These are phyloP conservation scores for Talaromyces albobiverticillius DNA, from an alignment of 2,329 filamentous ascomycete genomes.

Conservation along the genomic window DNA sequence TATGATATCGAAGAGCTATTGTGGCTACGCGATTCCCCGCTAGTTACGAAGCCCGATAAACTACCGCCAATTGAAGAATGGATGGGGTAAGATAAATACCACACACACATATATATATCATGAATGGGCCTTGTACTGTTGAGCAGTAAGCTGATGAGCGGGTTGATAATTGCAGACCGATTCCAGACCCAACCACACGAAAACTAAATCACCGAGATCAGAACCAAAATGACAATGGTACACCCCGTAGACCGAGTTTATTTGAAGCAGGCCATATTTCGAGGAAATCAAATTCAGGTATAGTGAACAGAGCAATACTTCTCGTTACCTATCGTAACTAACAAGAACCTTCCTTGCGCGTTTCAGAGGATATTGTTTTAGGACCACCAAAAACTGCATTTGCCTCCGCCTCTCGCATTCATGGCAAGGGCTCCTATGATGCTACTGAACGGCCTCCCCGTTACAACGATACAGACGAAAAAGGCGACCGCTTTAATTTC, in stretches of 20 bases:
- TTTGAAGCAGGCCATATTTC: constrained; percentile 44
- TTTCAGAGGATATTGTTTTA: constrained; percentile 73
- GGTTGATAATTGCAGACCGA: constrained; percentile 30
- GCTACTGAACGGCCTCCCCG: constrained; percentile 42
- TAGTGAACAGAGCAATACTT: too few relatives aligned
- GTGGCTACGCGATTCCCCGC: constrained; percentile 73
- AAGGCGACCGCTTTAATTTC: constrained; percentile 63
- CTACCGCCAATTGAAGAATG: constrained; percentile 87
- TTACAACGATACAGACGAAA: constrained; percentile 55
- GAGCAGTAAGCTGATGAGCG: neutral
- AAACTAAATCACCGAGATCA: constrained; percentile 36
- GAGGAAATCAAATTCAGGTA: constrained; percentile 50
- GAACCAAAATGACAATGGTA: constrained; percentile 31
- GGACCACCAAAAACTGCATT: constrained; percentile 82
- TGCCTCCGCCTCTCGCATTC: constrained; percentile 65
- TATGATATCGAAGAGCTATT: constrained; percentile 77
- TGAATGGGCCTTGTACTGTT: constrained; percentile 18
- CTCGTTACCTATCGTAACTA: too few relatives aligned
- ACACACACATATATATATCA: neutral
- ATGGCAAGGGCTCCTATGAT: constrained; percentile 46
- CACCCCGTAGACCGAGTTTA: constrained; percentile 37
- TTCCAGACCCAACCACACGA: constrained; percentile 40
- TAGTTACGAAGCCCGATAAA: constrained; percentile 74
- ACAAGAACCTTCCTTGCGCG: constrained; percentile 20
- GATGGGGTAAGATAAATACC: constrained; percentile 73